Evolutionary conservation across 2,329 filamentous ascomycete genomes (phyloP), one percentile per base, ranked within the genome.

Genomic region (Colletotrichum tropicicola): DNA sequence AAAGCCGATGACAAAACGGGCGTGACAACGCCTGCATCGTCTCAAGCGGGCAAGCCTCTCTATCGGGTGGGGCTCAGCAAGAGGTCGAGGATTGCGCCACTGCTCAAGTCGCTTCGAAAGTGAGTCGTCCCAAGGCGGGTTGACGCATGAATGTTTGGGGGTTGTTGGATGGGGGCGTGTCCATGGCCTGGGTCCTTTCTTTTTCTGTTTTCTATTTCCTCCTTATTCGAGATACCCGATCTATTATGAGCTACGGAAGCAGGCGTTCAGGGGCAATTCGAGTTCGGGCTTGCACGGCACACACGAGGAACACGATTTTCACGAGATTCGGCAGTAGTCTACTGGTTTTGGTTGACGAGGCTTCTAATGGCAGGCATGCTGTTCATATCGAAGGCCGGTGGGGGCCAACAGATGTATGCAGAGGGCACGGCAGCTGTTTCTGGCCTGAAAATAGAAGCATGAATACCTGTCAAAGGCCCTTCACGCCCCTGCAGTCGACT

Each of bases 11-110:
- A 44, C 48, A 68, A 67, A 48, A 61, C 69, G 15, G 39, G 62
- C 25, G 21, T 49, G 56, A 15, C 30, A 47, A 43, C 62, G 32
- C 43, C 45, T 15, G 45, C 53, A 47, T 54, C 66, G 43, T 59
- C 64, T 13, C 70, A 70, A 56, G 68, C 60, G 6, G 68, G 70
- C 13, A 83, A 81, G 65, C 82, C 82, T 15, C 67, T 79, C 15
- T 84, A 82, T 66, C 78, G 84, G 15, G 83, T 87, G 57, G 84
- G 84, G 3, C 72, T 86, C 68, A 86, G 84, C 74, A 85, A 80
- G 72, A 78, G 73, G 69, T 79, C 79, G 17, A 77, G 81, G 61
- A 85, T 87, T 65, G 82, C 84, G 35, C 83, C 84, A 27, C 71
- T 87, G 56, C 74, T 87, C 25, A 86, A 86, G 72, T 78, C 78